A percentile compares a stretch with the other conserved stretches of the same genome.
Conservation (phyloP, 352 stramenopile genomes). For the Globisporangium megalacanthum region DNA sequence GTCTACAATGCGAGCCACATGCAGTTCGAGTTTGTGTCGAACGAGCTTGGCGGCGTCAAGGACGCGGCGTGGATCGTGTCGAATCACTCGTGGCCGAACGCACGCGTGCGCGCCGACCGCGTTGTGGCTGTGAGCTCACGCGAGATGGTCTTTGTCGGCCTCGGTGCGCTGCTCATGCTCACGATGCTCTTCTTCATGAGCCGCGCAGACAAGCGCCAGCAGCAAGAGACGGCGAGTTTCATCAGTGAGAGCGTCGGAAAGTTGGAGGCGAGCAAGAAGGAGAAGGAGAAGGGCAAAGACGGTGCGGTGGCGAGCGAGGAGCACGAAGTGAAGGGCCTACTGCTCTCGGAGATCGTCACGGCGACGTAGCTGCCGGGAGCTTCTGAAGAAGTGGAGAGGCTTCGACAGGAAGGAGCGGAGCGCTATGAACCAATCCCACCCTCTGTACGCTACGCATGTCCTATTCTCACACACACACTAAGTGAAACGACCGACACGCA, state of each 20-base stretch:
- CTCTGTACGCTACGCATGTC: too few relatives aligned
- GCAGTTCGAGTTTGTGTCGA: slow-evolving; percentile 49
- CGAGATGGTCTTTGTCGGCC: slow-evolving; percentile 3
- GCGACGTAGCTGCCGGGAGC: not conserved
- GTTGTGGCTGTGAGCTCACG: slow-evolving; percentile 1
- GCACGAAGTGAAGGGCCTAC: slow-evolving; percentile 2
- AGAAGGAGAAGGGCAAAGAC: not conserved
- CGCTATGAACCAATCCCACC: not conserved
- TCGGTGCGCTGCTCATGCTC: slow-evolving; percentile 3
- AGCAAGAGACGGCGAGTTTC: slow-evolving; percentile 1
- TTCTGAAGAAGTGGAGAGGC: not conserved
- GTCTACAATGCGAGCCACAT: slow-evolving; percentile 50
- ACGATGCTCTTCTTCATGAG: slow-evolving; percentile 2
- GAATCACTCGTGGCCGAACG: slow-evolving; percentile 39
- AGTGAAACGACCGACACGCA: too few relatives aligned
- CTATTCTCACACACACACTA: too few relatives aligned
- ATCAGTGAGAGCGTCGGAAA: not conserved
- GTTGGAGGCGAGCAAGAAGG: not conserved
- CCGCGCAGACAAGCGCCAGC: slow-evolving; percentile 2
- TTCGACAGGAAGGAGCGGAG: not conserved
- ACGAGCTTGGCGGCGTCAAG: slow-evolving; percentile 12
- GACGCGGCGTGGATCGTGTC: slow-evolving; percentile 30
- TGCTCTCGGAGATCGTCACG: slow-evolving; percentile 1
- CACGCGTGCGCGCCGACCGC: slow-evolving; percentile 21
- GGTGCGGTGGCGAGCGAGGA: not conserved